Base-by-base conservation (phyloP, 176 grass and related monocot species). In the Raddia guianensis region DNA sequence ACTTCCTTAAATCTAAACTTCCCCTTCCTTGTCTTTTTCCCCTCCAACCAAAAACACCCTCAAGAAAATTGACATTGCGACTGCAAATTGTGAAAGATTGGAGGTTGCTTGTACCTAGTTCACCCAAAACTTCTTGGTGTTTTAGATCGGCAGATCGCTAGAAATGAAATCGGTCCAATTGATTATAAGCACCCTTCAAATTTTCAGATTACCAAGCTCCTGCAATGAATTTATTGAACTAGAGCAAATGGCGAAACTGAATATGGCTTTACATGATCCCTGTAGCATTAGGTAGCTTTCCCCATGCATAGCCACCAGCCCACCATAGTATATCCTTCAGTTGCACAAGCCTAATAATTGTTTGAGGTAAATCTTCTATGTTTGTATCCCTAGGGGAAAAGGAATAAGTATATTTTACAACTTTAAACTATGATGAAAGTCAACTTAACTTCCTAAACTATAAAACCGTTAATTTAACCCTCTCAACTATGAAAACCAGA, bases 271-370 rank as follows among this genome's bases (percentile, higher is more conserved):
- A 54, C 83, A 85, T 72, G 18, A 3, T 78, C 9, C 56, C 66
- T 78, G 64, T 64, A 35, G 74, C 83, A 46, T 78, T 56, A 63
- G 66, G 75, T 85, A 85, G 34, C 75, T 78, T 78, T 78, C 75
- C 55, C 66, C 83, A 85, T 78, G 46, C 46, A 55, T 85, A 11
- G 5, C 66, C 74, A 85, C 83, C 66, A 45, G 8, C 3, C 75
- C 74, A 85, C 74, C 66, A 45, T 66, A 85, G 10, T 78, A 72
- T 72, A 61, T 83, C 27, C 42, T 40, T 40, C 37, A 40, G 37
- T 40, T 40, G 37, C 37, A 40, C 37, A 40, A 40, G 37, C 0
- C 37, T 1, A 2, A 40, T 40, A 40, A 40, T 40, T 40, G 37
- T 40, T 40, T 40, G 37, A 40, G 37, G 37, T 40, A 40, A 40